Conservation (phyloP, 257 asterid genomes). For the Solanum chmielewskii region DNA sequence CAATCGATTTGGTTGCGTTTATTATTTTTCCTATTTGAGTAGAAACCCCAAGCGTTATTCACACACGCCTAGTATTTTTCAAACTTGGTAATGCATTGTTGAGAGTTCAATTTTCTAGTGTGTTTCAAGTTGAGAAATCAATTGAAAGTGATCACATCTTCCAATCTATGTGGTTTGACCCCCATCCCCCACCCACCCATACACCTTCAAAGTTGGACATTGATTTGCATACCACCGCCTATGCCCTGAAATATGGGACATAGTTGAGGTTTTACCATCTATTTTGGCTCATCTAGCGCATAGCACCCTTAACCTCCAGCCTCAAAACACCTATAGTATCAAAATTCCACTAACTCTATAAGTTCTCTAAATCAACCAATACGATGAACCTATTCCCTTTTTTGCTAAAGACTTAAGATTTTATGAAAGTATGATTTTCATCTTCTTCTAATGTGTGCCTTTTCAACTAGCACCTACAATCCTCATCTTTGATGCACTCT, state of each 20-base stretch:
- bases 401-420: not conserved
- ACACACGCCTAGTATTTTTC: too few relatives aligned
- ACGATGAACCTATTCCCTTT: not conserved
- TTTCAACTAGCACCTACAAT: not conserved
- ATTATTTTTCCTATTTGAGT: too few relatives aligned
- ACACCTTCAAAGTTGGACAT: not conserved
- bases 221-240: not conserved
- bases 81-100: too few relatives aligned
- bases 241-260: not conserved
- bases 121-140: not conserved
- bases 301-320: not conserved
- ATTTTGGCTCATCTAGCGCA: not conserved
- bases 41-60: too few relatives aligned
- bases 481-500: not conserved
- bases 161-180: not conserved
- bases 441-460: not conserved
- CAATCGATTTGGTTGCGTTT: too few relatives aligned
- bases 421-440: not conserved
- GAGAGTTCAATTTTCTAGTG: too few relatives aligned
- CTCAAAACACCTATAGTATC: not conserved
- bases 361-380: not conserved
- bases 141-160: not conserved
- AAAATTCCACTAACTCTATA: too few relatives aligned
- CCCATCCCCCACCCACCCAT: too few relatives aligned
- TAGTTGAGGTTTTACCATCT: not conserved